Evolutionary conservation across 257 asterid species (phyloP).

Genomic region (Leonotis leonurus): DNA sequence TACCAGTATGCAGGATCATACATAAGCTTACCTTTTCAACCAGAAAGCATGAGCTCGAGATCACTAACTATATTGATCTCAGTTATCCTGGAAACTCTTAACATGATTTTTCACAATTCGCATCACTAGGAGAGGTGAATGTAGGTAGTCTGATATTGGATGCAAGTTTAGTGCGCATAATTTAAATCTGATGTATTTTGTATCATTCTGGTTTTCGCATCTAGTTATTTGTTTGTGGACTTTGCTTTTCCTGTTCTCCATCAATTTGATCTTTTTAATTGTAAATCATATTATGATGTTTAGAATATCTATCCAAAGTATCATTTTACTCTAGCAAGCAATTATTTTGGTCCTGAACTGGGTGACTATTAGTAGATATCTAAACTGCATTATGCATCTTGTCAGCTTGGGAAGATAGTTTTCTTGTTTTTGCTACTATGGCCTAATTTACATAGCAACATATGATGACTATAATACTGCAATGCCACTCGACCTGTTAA

Average conservation of each 20-base stretch:
- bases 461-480: too few species aligned
- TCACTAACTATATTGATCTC: not conserved
- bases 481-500: not conserved
- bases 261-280: not conserved
- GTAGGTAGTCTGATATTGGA: not conserved
- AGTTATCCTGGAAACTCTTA: not conserved
- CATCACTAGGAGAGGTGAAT: not conserved
- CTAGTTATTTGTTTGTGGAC: not conserved
- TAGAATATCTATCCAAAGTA: not conserved
- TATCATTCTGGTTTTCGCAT: not conserved
- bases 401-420: not conserved
- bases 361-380: not conserved
- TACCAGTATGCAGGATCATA: not conserved
- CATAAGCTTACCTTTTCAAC: not conserved
- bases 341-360: not conserved
- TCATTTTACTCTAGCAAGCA: not conserved
- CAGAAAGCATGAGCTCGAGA: not conserved
- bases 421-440: not conserved
- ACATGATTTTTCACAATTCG: not conserved
- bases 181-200: not conserved
- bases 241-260: not conserved
- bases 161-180: constrained; percentile 1
- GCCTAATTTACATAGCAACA: too few species aligned
- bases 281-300: not conserved
- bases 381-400: not conserved